These are phyloP conservation scores for Neurospora sp. DNA, from an alignment of 495 filamentous ascomycete species.

Conservation along the genomic window DNA sequence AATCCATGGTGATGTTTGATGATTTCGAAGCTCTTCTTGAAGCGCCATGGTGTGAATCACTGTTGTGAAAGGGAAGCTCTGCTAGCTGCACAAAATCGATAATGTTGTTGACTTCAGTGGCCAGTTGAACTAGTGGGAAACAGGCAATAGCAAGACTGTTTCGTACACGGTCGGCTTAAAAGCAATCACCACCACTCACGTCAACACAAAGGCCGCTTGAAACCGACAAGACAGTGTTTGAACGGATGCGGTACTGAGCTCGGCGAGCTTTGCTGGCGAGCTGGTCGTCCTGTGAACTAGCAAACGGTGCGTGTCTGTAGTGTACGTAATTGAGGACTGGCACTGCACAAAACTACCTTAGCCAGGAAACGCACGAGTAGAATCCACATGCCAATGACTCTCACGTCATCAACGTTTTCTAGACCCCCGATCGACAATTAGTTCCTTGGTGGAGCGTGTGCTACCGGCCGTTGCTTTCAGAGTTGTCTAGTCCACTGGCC, in stretches of 20 bases:
- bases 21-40: not conserved
- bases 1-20: not conserved
- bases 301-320: not conserved
- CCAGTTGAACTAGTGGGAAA: not conserved
- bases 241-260: not conserved
- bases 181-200: not conserved
- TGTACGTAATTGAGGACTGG: not conserved
- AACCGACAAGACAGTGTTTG: not conserved
- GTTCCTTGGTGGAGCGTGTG: not conserved
- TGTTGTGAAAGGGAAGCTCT: not conserved
- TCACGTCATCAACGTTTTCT: not conserved
- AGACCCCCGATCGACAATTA: not conserved
- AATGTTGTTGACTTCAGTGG: not conserved
- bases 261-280: not conserved
- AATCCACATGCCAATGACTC: not conserved
- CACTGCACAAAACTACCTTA: not conserved
- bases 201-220: not conserved
- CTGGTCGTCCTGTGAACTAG: not conserved
- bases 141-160: not conserved
- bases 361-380: not conserved
- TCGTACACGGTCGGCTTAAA: not conserved
- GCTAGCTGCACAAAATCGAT: not conserved
- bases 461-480: not conserved
- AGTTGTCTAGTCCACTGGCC: not conserved
- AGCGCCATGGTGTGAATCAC: not conserved